Conservation (phyloP, 345 rosid species). For the Pelargonium nanum region DNA sequence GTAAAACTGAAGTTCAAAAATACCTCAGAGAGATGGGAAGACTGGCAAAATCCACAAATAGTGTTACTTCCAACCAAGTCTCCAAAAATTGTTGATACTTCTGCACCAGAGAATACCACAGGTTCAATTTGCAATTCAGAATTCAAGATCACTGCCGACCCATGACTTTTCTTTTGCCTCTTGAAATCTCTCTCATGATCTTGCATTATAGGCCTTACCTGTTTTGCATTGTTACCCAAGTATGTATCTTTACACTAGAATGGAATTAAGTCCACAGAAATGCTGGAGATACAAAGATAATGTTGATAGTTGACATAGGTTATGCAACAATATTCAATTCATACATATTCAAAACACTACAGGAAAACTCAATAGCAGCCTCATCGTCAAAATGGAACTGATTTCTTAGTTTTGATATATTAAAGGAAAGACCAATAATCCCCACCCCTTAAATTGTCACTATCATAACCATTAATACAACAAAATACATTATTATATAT, state of each 20-base stretch:
- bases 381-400: no score
- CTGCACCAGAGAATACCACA: background rate
- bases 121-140: background rate
- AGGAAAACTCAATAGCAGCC: no score
- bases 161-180: constrained; percentile 42
- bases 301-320: no score
- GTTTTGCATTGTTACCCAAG: constrained; percentile 11
- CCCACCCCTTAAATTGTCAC: no score
- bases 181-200: constrained; percentile 29
- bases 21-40: constrained; percentile 50
- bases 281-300: background rate
- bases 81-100: constrained; percentile 13
- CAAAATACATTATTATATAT: no score
- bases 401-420: no score
- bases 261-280: background rate
- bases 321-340: no score
- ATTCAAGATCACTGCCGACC: constrained; percentile 2
- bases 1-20: background rate
- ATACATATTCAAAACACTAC: no score
- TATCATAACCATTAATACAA: no score
- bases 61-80: constrained; percentile 12
- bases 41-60: constrained; percentile 69
- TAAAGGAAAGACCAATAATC: no score
- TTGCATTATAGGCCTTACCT: constrained; percentile 20
- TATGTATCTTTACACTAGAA: constrained; percentile 27